Base-by-base conservation (phyloP, 352 stramenopile species). In the Phytopythium mirpurense region DNA sequence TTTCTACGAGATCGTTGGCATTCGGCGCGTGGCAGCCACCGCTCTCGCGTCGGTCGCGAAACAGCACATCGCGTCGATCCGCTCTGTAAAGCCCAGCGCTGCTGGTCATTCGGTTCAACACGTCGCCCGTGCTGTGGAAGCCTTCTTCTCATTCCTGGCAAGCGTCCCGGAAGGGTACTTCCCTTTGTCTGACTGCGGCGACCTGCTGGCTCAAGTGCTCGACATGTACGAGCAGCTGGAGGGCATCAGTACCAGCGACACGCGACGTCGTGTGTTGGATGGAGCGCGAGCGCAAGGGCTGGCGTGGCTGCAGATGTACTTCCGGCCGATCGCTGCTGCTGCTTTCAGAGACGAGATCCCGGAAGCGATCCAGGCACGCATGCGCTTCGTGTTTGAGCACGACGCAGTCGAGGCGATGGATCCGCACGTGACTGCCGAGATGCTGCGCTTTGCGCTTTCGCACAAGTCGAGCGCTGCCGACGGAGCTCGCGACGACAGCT, bases 1-100 rank as follows among this genome's bases (percentile, higher is more conserved):
- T 4, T 93, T 95, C 56, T 95, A 92, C 62, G 84, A 95, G 43
- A 92, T 95, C 43, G 31, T 42, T 19, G 63, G 58, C 23, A 60
- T 93, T 51, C 69, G 68, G 12, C 43, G 56, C 1, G 65, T 81
- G 37, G 75, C 75, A 1, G 52, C 80, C 0, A 24, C 35, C 10
- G 72, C 83, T 11, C 59, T 90, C 21, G 60, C 56, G 12, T n/a
- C 55, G 8, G 52, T 78, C 23, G 51, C 44, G 9, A 35, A 62
- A 8, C 37, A 64, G 18, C 70, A 54, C 43, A 50, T 65, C 5
- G 2, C 9, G 5, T 27, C 19, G 11, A 42, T 76, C 37, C 56
- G 19, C 7, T 32, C 34, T 10, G 41, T 47, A 9, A 31, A 32
- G 24, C 14, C 12, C 23, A 47, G 27, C 9, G 41, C 7, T 11